Evolutionary conservation across 192 early-diverging fungal species (phyloP).

Genomic region (Helicostylum pulchrum): DNA sequence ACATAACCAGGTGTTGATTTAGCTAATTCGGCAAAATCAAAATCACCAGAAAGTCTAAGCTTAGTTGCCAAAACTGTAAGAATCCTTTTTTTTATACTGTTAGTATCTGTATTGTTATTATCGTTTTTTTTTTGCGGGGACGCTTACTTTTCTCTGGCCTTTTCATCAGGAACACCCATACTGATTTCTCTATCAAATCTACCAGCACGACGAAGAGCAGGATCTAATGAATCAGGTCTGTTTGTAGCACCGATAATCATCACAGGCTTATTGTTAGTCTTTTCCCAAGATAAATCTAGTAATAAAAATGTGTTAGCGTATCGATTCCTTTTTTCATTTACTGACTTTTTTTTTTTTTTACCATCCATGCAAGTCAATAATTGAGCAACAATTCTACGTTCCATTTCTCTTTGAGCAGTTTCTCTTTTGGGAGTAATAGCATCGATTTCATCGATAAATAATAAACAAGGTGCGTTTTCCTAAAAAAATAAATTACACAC

Average conservation of each 20-base stretch:
- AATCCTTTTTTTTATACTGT: slow-evolving; percentile 48
- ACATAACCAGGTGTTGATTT: slow-evolving; percentile 96
- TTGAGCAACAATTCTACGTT: slow-evolving; percentile 97
- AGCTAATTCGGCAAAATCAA: slow-evolving; percentile 81
- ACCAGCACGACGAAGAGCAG: slow-evolving; percentile 79
- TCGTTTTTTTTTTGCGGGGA: slow-evolving; percentile 5
- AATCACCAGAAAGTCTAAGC: slow-evolving; percentile 74
- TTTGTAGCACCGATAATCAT: slow-evolving; percentile 92
- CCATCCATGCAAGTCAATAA: slow-evolving; percentile 98
- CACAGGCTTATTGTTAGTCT: slow-evolving; percentile 81
- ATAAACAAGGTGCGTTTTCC: slow-evolving; percentile 50
- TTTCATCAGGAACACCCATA: slow-evolving; percentile 89
- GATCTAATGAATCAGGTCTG: slow-evolving; percentile 81
- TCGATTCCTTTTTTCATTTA: not conserved
- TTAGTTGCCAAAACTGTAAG: slow-evolving; percentile 74
- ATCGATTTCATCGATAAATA: slow-evolving; percentile 99
- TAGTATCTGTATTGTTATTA: slow-evolving; percentile 1
- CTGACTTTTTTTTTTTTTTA: slow-evolving; percentile 37
- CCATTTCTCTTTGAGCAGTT: slow-evolving; percentile 97
- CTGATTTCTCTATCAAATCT: slow-evolving; percentile 86
- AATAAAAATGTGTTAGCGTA: not conserved
- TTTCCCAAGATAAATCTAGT: slow-evolving; percentile 85
- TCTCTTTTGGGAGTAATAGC: slow-evolving; percentile 99
- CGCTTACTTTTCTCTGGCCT: slow-evolving; percentile 73
- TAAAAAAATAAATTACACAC: too few species aligned